Evolutionary conservation across 2,329 filamentous ascomycete genomes (phyloP).

Genomic region (Xylaria sp.): DNA sequence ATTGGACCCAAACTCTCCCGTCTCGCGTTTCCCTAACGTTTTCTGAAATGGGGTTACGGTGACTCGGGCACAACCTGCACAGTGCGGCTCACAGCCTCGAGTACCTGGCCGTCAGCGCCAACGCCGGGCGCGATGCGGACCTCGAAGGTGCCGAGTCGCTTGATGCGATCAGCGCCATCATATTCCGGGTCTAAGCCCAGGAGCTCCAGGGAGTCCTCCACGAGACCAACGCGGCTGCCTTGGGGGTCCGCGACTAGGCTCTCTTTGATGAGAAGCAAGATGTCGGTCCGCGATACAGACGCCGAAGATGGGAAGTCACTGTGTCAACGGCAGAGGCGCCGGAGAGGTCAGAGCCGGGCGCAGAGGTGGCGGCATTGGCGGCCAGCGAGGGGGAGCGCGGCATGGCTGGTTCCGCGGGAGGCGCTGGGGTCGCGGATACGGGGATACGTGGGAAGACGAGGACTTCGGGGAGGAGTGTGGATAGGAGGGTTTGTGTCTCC

Average conservation of each 20-base stretch:
- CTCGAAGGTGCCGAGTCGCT: slow-evolving; percentile 49
- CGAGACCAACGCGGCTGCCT: slow-evolving; percentile 45
- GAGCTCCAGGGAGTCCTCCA: slow-evolving; percentile 44
- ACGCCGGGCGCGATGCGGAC: slow-evolving; percentile 41
- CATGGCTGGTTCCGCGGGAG: slow-evolving; percentile 20
- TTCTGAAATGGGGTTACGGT: background rate
- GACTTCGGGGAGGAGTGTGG: slow-evolving; percentile 43
- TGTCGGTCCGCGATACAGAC: slow-evolving; percentile 49
- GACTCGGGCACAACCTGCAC: slow-evolving; percentile 45
- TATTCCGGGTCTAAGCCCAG: slow-evolving; percentile 35
- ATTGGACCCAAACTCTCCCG: too few species aligned
- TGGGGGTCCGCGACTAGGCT: slow-evolving; percentile 42
- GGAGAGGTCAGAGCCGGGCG: slow-evolving; percentile 24
- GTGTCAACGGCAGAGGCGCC: slow-evolving; percentile 12
- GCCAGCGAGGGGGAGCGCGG: slow-evolving; percentile 40
- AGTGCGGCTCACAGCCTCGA: slow-evolving; percentile 42
- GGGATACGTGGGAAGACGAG: slow-evolving; percentile 47
- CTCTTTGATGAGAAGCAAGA: slow-evolving; percentile 44
- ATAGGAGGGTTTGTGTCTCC: slow-evolving; percentile 44
- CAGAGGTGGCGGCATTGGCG: slow-evolving; percentile 33
- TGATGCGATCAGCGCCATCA: slow-evolving; percentile 46
- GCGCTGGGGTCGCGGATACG: slow-evolving; percentile 16
- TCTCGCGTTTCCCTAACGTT: too few species aligned
- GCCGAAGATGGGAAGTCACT: slow-evolving; percentile 47
- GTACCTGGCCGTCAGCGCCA: slow-evolving; percentile 37